Evolutionary conservation across 495 filamentous ascomycete genomes (phyloP).

Genomic region (Aspergillus leporis): DNA sequence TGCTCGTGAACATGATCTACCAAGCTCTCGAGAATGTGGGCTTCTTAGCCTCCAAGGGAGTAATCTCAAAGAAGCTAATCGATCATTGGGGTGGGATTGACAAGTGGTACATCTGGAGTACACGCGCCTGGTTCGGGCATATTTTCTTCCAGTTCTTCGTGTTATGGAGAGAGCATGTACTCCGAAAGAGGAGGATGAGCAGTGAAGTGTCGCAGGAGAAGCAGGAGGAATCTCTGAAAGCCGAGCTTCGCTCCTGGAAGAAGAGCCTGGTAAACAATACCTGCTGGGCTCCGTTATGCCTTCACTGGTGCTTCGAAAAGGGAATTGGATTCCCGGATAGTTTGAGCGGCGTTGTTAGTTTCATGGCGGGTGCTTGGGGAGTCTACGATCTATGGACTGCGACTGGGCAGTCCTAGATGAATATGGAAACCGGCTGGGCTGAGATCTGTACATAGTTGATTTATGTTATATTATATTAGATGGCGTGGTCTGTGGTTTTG

Average conservation of each 20-base stretch:
- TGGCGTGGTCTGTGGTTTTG: not conserved
- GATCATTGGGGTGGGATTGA: constrained; percentile 56
- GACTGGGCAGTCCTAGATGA: constrained; percentile 21
- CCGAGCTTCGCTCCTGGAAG: constrained; percentile 47
- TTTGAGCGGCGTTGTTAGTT: constrained; percentile 65
- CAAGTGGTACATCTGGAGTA: constrained; percentile 70
- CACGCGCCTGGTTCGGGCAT: constrained; percentile 76
- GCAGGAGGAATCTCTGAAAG: constrained; percentile 37
- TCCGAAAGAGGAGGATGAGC: constrained; percentile 30
- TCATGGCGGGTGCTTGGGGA: constrained; percentile 54
- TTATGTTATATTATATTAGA: constrained; percentile 1
- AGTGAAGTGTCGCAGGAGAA: constrained; percentile 31
- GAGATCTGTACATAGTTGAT: constrained; percentile 12
- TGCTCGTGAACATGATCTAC: constrained; percentile 64
- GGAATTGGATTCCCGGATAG: constrained; percentile 69
- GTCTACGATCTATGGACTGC: constrained; percentile 39
- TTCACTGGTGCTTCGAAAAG: constrained; percentile 81
- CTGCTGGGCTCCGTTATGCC: constrained; percentile 60
- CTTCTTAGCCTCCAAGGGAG: constrained; percentile 68
- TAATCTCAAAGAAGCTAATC: constrained; percentile 46
- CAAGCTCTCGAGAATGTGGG: constrained; percentile 84
- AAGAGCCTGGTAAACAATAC: constrained; percentile 50
- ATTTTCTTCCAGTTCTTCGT: constrained; percentile 73
- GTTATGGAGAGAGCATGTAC: constrained; percentile 52
- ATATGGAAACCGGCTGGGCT: not conserved